Evolutionary conservation across 768 basidiomycete genomes (phyloP).

Genomic region (Neoboletus subvelutipes): DNA sequence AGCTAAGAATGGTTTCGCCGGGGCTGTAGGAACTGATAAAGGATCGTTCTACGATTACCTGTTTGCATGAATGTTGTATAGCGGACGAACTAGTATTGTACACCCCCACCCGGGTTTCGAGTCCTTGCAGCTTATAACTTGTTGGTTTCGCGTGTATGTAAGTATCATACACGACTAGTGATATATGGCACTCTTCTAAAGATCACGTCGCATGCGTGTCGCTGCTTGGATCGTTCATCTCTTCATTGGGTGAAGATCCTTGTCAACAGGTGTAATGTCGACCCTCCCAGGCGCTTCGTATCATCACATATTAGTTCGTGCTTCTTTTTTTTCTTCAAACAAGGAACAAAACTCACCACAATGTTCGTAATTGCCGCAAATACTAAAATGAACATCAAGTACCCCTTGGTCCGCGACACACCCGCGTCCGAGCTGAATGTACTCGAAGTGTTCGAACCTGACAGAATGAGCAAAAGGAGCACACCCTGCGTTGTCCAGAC

Average conservation of each 20-base stretch:
- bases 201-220: not conserved
- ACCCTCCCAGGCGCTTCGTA: constrained; percentile 54
- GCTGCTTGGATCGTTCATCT: not conserved
- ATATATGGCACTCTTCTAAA: constrained; percentile 6
- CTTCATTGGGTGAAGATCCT: constrained; percentile 50
- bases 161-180: constrained; percentile 1
- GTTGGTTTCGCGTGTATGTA: not conserved
- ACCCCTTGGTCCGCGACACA: constrained; percentile 63
- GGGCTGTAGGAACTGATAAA: constrained; percentile 12
- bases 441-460: constrained; percentile 49
- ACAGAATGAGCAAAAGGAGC: constrained; percentile 68
- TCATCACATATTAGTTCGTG: not conserved
- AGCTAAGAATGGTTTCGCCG: constrained; percentile 16
- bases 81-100: not conserved
- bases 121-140: not conserved
- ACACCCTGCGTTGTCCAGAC: constrained; percentile 47
- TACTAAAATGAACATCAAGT: constrained; percentile 76
- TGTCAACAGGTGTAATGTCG: constrained; percentile 53
- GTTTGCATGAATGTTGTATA: constrained; percentile 33
- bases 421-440: constrained; percentile 56
- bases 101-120: not conserved
- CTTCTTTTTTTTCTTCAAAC: not conserved
- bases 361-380: constrained; percentile 80
- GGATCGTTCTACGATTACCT: constrained; percentile 46
- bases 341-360: constrained; percentile 40